Conservation (phyloP, 2,329 filamentous ascomycete species). For the Phialophora expanda region DNA sequence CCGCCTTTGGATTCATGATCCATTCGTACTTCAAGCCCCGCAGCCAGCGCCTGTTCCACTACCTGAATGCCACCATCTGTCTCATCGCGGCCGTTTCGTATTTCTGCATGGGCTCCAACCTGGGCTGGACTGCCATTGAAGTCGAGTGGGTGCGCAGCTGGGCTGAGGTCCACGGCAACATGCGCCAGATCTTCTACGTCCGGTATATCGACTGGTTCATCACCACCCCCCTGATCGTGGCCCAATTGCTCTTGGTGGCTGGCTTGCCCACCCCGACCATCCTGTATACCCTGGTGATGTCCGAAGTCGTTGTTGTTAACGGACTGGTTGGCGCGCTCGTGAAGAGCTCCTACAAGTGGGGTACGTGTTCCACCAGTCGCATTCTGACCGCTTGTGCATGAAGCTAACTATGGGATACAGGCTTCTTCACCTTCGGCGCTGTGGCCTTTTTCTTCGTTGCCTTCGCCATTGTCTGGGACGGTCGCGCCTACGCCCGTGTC, state of each 20-base stretch:
- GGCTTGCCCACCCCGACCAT: slow-evolving; percentile 70
- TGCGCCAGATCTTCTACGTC: slow-evolving; percentile 70
- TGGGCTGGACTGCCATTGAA: slow-evolving; percentile 67
- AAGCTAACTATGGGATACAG: slow-evolving; percentile 6
- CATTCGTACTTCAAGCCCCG: slow-evolving; percentile 36
- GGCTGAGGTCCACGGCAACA: slow-evolving; percentile 55
- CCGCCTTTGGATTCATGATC: slow-evolving; percentile 34
- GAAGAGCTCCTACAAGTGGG: slow-evolving; percentile 62
- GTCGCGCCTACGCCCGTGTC: slow-evolving; percentile 60
- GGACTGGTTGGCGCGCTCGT: slow-evolving; percentile 70
- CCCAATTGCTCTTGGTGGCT: slow-evolving; percentile 67
- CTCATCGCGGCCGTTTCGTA: slow-evolving; percentile 60
- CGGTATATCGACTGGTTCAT: slow-evolving; percentile 69
- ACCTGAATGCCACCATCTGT: slow-evolving; percentile 38
- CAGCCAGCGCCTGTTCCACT: slow-evolving; percentile 37
- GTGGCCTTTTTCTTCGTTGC: slow-evolving; percentile 64
- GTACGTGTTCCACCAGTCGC: slow-evolving; percentile 45
- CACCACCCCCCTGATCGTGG: slow-evolving; percentile 67
- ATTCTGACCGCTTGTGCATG: background rate
- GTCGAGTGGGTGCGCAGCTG: slow-evolving; percentile 62
- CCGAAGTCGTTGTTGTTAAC: slow-evolving; percentile 70
- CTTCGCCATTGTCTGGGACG: slow-evolving; percentile 64
- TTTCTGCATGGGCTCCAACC: slow-evolving; percentile 70
- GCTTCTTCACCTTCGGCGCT: slow-evolving; percentile 65
- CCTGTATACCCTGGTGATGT: slow-evolving; percentile 65